A percentile compares a stretch with the other conserved stretches of the same genome.
These are phyloP conservation scores for Pycnococcus provasolii DNA, from an alignment of 139 green algal genomes.

Conservation along the genomic window DNA sequence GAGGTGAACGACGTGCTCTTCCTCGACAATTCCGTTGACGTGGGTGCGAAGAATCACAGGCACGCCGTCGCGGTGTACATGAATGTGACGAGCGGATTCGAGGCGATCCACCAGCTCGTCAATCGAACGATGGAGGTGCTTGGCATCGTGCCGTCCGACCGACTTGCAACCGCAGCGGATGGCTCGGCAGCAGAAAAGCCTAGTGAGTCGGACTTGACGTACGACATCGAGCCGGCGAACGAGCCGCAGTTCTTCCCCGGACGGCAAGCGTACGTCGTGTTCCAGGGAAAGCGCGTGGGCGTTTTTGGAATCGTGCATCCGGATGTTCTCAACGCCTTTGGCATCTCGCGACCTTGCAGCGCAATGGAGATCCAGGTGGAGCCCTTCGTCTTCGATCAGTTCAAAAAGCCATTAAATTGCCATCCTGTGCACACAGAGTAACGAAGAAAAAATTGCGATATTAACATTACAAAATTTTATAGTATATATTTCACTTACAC, in stretches of 20 bases:
- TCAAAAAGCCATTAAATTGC: too few relatives aligned
- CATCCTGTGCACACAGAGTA: too few relatives aligned
- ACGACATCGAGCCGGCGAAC: conserved; percentile 55
- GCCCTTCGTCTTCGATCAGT: too few relatives aligned
- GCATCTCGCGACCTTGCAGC: too few relatives aligned
- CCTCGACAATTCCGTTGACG: conserved; percentile 39
- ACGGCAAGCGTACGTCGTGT: conserved; percentile 44
- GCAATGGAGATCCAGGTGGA: too few relatives aligned
- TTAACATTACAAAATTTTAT: too few relatives aligned
- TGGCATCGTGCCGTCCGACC: conserved; percentile 38
- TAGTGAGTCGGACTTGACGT: conserved; percentile 24
- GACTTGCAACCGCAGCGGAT: conserved; percentile 1
- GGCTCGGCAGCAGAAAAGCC: neutral
- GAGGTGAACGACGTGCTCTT: conserved; percentile 80
- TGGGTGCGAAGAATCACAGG: conserved; percentile 77
- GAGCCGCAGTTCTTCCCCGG: conserved; percentile 79
- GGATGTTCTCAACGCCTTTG: conserved; percentile 34
- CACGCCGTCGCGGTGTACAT: conserved; percentile 76
- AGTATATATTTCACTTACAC: too few relatives aligned
- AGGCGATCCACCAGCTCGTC: conserved; percentile 88
- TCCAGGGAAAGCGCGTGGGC: conserved; percentile 46
- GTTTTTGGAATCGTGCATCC: conserved; percentile 91
- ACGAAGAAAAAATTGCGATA: too few relatives aligned
- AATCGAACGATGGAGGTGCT: conserved; percentile 93
- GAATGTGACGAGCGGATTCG: conserved; percentile 69